phyloP scores from a whole-genome alignment of 2,329 filamentous ascomycete genomes.

The Furcasterigmium sp. region DNA sequence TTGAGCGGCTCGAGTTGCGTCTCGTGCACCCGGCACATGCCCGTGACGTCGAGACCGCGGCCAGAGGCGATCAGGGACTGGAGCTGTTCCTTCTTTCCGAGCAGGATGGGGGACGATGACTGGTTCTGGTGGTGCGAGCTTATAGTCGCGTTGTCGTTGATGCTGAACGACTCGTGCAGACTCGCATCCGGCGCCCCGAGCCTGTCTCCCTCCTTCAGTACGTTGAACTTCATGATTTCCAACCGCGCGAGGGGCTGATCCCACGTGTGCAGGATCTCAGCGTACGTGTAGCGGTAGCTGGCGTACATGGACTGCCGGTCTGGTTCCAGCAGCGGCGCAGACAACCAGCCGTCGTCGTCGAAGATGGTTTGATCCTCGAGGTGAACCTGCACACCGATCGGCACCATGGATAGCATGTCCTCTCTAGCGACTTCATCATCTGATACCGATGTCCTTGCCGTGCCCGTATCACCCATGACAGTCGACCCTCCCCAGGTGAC shows the following conservation, averaged over 20 bases:
- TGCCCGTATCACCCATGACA: slow-evolving; percentile 37
- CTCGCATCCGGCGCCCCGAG: slow-evolving; percentile 21
- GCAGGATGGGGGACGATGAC: slow-evolving; percentile 45
- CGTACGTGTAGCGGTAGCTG: slow-evolving; percentile 60
- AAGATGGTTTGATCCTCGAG: slow-evolving; percentile 61
- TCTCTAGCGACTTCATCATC: slow-evolving; percentile 48
- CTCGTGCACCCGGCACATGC: slow-evolving; percentile 58
- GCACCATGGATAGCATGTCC: slow-evolving; percentile 40
- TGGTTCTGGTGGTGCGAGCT: slow-evolving; percentile 22
- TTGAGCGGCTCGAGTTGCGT: slow-evolving; percentile 55
- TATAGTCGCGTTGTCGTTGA: slow-evolving; percentile 24
- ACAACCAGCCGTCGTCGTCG: slow-evolving; percentile 63
- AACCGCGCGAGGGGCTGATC: slow-evolving; percentile 55
- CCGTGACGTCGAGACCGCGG: slow-evolving; percentile 57
- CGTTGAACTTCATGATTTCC: slow-evolving; percentile 66
- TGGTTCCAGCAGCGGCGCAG: slow-evolving; percentile 51
- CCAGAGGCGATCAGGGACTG: slow-evolving; percentile 44
- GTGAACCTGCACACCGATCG: slow-evolving; percentile 45
- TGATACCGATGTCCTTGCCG: slow-evolving; percentile 45
- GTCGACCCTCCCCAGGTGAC: slow-evolving; percentile 46
- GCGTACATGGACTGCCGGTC: slow-evolving; percentile 43
- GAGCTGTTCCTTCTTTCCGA: slow-evolving; percentile 51
- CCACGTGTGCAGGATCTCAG: slow-evolving; percentile 66
- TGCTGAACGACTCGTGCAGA: slow-evolving; percentile 28
- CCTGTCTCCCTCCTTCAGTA: slow-evolving; percentile 33